phyloP scores from a whole-genome alignment of 768 basidiomycete genomes.

The Macrolepiota fuliginosa region DNA sequence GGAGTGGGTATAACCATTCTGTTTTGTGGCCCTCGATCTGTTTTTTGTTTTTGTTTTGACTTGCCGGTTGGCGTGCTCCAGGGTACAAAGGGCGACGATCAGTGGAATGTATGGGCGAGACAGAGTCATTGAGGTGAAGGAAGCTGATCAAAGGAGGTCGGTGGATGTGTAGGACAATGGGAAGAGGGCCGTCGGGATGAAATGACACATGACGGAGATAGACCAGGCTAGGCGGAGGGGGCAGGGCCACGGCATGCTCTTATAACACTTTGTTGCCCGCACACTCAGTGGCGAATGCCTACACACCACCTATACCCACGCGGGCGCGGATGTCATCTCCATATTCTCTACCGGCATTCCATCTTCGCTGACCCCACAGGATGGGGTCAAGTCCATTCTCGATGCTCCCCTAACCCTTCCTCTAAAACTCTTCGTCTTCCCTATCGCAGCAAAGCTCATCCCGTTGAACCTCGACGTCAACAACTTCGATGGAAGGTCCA shows the following conservation, averaged over 20 bases:
- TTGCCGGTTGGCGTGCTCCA: no score
- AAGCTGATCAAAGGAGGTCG: no score
- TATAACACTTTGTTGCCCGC: no score
- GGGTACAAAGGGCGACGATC: no score
- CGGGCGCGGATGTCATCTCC: not conserved
- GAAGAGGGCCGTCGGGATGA: no score
- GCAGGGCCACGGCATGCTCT: not conserved
- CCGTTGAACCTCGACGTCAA: not conserved
- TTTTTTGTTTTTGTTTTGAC: not conserved
- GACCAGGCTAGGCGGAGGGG: no score
- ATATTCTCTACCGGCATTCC: not conserved
- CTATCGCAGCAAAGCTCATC: constrained; percentile 5
- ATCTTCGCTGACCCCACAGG: not conserved
- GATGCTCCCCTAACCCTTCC: not conserved
- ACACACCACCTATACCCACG: not conserved
- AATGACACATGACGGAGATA: no score
- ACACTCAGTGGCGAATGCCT: not conserved
- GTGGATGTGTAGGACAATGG: no score
- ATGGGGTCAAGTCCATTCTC: not conserved
- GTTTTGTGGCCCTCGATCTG: not conserved
- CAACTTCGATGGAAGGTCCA: constrained; percentile 34
- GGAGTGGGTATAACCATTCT: not conserved
- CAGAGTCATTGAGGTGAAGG: no score
- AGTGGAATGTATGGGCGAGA: no score
- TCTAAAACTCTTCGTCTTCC: constrained; percentile 2